Evolutionary conservation across 2,329 filamentous ascomycete species (phyloP).

Genomic region (Tolypocladium ophioglossoides): DNA sequence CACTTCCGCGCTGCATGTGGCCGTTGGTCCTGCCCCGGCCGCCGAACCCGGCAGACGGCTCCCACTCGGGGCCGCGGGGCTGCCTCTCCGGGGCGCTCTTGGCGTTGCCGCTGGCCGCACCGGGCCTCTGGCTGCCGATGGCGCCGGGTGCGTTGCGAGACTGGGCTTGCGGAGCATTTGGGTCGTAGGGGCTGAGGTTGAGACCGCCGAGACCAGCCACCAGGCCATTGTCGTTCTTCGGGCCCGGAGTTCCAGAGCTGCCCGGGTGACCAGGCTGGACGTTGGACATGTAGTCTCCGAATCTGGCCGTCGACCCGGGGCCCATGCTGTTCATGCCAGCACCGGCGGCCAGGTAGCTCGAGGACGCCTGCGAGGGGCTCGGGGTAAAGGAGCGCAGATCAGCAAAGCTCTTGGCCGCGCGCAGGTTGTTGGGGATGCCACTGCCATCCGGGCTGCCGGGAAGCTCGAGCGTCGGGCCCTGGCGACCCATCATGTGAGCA

Average conservation of each 20-base stretch:
- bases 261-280: slow-evolving; percentile 23
- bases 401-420: slow-evolving; percentile 92
- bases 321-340: slow-evolving; percentile 45
- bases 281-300: slow-evolving; percentile 33
- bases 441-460: slow-evolving; percentile 63
- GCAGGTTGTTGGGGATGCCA: slow-evolving; percentile 65
- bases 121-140: slow-evolving; percentile 54
- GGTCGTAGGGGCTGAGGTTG: slow-evolving; percentile 41
- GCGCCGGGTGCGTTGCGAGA: slow-evolving; percentile 44
- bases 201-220: slow-evolving; percentile 39
- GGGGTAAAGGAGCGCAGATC: slow-evolving; percentile 92
- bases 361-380: slow-evolving; percentile 75
- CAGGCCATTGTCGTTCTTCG: slow-evolving; percentile 28
- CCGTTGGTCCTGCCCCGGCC: slow-evolving; percentile 45
- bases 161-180: slow-evolving; percentile 23
- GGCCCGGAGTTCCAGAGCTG: slow-evolving; percentile 26
- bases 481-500: slow-evolving; percentile 61
- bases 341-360: slow-evolving; percentile 53
- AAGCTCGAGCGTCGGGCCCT: slow-evolving; percentile 76
- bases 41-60: slow-evolving; percentile 40
- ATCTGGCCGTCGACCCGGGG: slow-evolving; percentile 26
- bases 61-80: slow-evolving; percentile 55
- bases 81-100: slow-evolving; percentile 48
- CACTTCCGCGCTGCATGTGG: slow-evolving; percentile 51
- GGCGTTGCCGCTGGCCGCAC: slow-evolving; percentile 31